A percentile compares a stretch with the other conserved stretches of the same genome.
phyloP scores from a whole-genome alignment of 331 rosid species.

The Ulmus americana region DNA sequence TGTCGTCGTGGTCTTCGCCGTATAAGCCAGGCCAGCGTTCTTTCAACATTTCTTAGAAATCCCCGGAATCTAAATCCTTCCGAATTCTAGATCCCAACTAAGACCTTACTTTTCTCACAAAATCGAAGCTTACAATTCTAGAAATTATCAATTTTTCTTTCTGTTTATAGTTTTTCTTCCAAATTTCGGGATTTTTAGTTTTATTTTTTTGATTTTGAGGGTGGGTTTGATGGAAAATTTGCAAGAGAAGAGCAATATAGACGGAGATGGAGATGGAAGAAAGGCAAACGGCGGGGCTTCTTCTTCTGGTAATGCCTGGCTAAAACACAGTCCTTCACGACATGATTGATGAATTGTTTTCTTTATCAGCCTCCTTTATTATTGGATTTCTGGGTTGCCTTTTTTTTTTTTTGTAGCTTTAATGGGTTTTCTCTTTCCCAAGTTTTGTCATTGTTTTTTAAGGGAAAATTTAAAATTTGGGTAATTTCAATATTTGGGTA shows the following conservation, averaged over 20 bases:
- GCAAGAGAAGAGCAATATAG: slow-evolving; percentile 28
- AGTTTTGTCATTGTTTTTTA: not conserved
- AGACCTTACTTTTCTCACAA: no score
- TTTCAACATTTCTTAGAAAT: no score
- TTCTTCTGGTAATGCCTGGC: slow-evolving; percentile 19
- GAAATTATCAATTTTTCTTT: not conserved
- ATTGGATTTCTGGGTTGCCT: slow-evolving; percentile 14
- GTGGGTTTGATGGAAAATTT: slow-evolving; percentile 32
- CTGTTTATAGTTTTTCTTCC: not conserved
- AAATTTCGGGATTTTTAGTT: not conserved
- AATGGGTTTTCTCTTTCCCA: not conserved
- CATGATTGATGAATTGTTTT: slow-evolving; percentile 29
- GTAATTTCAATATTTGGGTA: not conserved
- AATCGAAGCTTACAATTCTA: no score
- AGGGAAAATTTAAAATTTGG: not conserved
- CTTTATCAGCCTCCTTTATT: not conserved
- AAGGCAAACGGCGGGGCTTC: slow-evolving; percentile 32
- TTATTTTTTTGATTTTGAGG: not conserved
- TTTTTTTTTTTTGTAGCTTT: not conserved
- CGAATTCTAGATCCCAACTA: no score
- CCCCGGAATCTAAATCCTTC: no score
- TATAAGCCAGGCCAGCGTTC: no score
- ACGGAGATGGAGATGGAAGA: slow-evolving; percentile 43
- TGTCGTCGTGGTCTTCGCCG: no score
- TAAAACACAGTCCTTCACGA: slow-evolving; percentile 24